Evolutionary conservation across 2,329 filamentous ascomycete genomes (phyloP).

Genomic region (Cercospora beticola): DNA sequence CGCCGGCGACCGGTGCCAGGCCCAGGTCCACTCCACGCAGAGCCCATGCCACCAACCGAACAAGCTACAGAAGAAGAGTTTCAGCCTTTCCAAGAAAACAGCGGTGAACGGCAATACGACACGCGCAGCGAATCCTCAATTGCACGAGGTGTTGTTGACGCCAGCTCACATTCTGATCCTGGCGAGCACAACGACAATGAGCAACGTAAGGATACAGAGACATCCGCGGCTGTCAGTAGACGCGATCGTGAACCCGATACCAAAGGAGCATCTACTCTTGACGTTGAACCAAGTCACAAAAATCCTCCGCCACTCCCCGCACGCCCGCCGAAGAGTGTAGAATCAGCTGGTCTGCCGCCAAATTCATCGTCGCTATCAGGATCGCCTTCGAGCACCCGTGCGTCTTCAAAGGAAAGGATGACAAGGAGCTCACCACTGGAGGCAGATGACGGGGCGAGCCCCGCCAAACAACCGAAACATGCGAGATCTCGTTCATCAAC

Average conservation of each 20-base stretch:
- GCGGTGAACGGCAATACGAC: not conserved
- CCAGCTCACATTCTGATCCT: not conserved
- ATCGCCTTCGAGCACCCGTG: not conserved
- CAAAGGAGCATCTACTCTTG: not conserved
- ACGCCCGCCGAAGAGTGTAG: not conserved
- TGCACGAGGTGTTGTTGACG: not conserved
- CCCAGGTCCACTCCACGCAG: not conserved
- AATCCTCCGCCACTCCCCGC: slow-evolving; percentile 5
- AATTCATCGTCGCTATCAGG: not conserved
- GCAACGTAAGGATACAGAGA: not conserved
- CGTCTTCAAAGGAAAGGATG: not conserved
- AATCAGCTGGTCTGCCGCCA: not conserved
- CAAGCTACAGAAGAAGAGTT: slow-evolving; percentile 22
- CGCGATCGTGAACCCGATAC: not conserved
- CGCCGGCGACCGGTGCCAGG: slow-evolving; percentile 23
- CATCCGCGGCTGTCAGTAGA: not conserved
- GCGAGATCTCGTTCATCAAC: not conserved
- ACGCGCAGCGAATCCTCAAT: not conserved
- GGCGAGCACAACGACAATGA: not conserved
- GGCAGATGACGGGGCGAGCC: not conserved
- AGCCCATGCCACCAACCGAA: not conserved
- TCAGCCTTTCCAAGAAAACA: slow-evolving; percentile 27
- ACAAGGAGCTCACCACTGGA: not conserved
- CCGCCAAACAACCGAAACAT: not conserved
- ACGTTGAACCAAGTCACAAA: not conserved